Percentiles rank a stretch among this genome's conserved stretches.
Evolutionary conservation across 1,284 basidiomycete species (phyloP).

Genomic region (Tilletia horrida): DNA sequence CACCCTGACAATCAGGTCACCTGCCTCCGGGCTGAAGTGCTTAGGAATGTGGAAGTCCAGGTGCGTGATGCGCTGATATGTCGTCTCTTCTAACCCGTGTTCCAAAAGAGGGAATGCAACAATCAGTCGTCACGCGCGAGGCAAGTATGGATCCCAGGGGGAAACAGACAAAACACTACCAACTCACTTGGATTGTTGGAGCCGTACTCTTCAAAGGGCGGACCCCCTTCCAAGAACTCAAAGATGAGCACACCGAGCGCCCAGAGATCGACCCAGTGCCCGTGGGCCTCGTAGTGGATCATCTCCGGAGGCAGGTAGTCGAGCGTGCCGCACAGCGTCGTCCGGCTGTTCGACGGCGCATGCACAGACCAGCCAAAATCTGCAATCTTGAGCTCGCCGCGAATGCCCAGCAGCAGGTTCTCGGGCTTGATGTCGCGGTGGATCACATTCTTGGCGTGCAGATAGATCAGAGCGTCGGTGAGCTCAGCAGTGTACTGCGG

Average conservation of each 20-base stretch:
- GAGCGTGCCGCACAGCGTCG: constrained; percentile 87
- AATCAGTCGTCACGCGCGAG: too few relatives aligned
- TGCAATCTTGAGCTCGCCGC: constrained; percentile 95
- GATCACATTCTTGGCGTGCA: constrained; percentile 94
- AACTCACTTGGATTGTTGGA: constrained; percentile 66
- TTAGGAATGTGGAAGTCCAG: constrained; percentile 45
- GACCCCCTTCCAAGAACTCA: constrained; percentile 86
- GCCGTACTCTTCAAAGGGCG: constrained; percentile 79
- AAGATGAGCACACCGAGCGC: constrained; percentile 92
- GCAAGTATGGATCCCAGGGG: too few relatives aligned
- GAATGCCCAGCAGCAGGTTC: constrained; percentile 88
- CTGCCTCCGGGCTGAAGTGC: constrained; percentile 40
- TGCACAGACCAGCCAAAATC: constrained; percentile 99
- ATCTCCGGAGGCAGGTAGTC: constrained; percentile 99
- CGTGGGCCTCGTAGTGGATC: constrained; percentile 85
- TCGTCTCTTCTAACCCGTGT: constrained; percentile 25
- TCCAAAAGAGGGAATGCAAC: background rate
- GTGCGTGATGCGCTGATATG: constrained; percentile 43
- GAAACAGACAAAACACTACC: too few relatives aligned
- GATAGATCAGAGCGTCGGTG: constrained; percentile 89
- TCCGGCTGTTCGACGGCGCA: constrained; percentile 82
- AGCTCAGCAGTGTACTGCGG: constrained; percentile 89
- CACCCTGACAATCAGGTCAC: constrained; percentile 40
- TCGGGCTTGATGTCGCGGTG: constrained; percentile 99
- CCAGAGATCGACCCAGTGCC: constrained; percentile 90